Conservation (phyloP, 2,329 filamentous ascomycete genomes). For the Rhynchosporium agropyri region DNA sequence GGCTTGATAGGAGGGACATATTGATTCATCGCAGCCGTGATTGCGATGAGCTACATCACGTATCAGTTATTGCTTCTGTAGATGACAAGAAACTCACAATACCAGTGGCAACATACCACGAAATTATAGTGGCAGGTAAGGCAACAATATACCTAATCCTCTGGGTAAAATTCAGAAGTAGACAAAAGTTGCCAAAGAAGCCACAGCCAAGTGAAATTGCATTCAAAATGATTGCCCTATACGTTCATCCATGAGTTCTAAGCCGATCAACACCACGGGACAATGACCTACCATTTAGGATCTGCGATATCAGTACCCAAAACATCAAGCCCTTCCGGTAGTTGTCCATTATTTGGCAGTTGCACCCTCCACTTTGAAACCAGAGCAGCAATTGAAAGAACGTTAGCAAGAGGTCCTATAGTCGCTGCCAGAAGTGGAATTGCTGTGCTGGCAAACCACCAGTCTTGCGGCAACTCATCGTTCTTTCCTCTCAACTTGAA, state of each 20-base stretch:
- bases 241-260: background rate
- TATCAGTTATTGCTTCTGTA: background rate
- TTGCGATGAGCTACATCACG: slow-evolving; percentile 54
- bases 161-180: slow-evolving; percentile 70
- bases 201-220: slow-evolving; percentile 65
- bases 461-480: slow-evolving; percentile 44
- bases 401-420: slow-evolving; percentile 70
- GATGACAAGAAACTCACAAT: slow-evolving; percentile 53
- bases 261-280: background rate
- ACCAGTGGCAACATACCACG: slow-evolving; percentile 64
- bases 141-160: slow-evolving; percentile 68
- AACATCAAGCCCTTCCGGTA: slow-evolving; percentile 50
- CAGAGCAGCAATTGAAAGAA: slow-evolving; percentile 67
- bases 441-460: slow-evolving; percentile 48
- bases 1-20: slow-evolving; percentile 51
- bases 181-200: slow-evolving; percentile 66
- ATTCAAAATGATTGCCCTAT: slow-evolving; percentile 63
- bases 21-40: slow-evolving; percentile 59
- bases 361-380: slow-evolving; percentile 64
- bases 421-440: slow-evolving; percentile 67
- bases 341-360: slow-evolving; percentile 50
- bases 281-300: slow-evolving; percentile 57
- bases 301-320: slow-evolving; percentile 58
- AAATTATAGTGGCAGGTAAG: slow-evolving; percentile 66
- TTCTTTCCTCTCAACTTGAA: slow-evolving; percentile 42